Percentiles rank a stretch among this genome's conserved stretches.
phyloP scores from a whole-genome alignment of 768 basidiomycete species.

The Suillus sp. region DNA sequence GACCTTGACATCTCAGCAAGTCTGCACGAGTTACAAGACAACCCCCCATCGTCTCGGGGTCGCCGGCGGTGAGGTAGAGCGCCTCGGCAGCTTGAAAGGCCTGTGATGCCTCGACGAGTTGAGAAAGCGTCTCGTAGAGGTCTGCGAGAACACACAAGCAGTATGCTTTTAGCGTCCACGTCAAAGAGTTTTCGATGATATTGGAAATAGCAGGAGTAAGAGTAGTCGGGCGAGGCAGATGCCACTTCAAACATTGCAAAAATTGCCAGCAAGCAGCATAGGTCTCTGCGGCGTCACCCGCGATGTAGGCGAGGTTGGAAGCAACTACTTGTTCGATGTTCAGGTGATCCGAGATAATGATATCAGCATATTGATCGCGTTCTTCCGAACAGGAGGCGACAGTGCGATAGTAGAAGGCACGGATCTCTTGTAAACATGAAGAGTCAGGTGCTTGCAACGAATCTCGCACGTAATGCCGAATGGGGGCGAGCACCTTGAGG shows the following conservation, averaged over 20 bases:
- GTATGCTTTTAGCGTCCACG: not conserved
- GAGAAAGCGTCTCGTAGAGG: not conserved
- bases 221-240: not conserved
- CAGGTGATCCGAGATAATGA: not conserved
- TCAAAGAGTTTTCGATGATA: not conserved
- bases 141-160: not conserved
- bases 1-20: not conserved
- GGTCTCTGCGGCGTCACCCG: not conserved
- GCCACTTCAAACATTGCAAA: not conserved
- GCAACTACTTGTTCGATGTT: not conserved
- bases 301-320: not conserved
- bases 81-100: not conserved
- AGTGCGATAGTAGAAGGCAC: not conserved
- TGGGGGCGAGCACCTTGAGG: not conserved
- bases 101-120: not conserved
- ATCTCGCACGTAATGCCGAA: constrained; percentile 6
- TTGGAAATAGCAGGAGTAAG: not conserved
- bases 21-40: not conserved
- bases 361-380: not conserved
- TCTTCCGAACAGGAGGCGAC: not conserved
- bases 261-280: not conserved
- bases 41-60: not conserved
- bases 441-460: not conserved
- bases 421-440: not conserved
- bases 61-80: not conserved